These are phyloP conservation scores for Parachlorella kessleri DNA, from an alignment of 139 green algal genomes.

Conservation along the genomic window DNA sequence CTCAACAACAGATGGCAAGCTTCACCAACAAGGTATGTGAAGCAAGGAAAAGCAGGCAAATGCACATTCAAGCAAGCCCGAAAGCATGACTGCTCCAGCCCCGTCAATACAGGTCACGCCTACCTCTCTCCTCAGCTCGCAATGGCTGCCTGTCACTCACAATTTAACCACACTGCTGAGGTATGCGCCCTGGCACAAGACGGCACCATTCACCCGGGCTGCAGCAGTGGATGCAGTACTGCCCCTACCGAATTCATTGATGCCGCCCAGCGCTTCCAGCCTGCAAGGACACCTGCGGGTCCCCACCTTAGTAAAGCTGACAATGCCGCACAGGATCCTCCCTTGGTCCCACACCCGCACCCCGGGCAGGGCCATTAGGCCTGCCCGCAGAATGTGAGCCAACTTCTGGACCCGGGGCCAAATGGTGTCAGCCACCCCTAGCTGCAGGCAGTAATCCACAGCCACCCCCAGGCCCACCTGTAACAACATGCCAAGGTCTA, in stretches of 20 bases:
- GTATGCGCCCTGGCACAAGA: too few relatives aligned
- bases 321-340: constrained; percentile 64
- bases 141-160: not conserved
- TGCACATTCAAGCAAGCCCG: not conserved
- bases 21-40: not conserved
- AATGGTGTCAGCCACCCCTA: constrained; percentile 50
- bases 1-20: not conserved
- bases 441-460: constrained; percentile 47
- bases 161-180: too few relatives aligned
- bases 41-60: not conserved
- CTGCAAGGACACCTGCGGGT: not conserved
- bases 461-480: constrained; percentile 68
- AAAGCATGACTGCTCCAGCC: too few relatives aligned
- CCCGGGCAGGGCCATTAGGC: constrained; percentile 32
- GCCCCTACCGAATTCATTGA: too few relatives aligned
- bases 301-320: constrained; percentile 58
- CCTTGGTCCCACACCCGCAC: constrained; percentile 56
- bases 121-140: too few relatives aligned
- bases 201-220: too few relatives aligned
- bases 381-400: constrained; percentile 32
- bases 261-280: not conserved
- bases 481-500: too few relatives aligned
- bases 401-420: constrained; percentile 53
- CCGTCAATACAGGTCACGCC: too few relatives aligned
- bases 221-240: too few relatives aligned